Evolutionary conservation across 352 stramenopile genomes (phyloP).

Genomic region (Hyaloperonospora arabidopsidis): DNA sequence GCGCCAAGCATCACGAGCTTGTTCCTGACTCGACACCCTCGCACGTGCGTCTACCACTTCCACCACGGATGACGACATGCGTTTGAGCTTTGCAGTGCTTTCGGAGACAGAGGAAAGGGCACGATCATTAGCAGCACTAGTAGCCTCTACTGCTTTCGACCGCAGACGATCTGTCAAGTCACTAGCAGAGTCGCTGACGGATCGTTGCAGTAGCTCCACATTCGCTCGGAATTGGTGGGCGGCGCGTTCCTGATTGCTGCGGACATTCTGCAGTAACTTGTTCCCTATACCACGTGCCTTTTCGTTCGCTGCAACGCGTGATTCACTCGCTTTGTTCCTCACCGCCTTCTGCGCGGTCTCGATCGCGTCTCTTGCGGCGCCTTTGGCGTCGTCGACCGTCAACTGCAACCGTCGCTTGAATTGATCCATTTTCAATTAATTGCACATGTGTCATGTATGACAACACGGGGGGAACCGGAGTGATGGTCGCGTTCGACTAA

Average conservation of each 20-base stretch:
- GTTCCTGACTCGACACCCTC: slow-evolving; percentile 41
- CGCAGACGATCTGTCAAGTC: slow-evolving; percentile 17
- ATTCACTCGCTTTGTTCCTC: slow-evolving; percentile 20
- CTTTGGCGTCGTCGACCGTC: slow-evolving; percentile 12
- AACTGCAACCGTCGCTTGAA: slow-evolving; percentile 18
- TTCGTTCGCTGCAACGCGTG: slow-evolving; percentile 11
- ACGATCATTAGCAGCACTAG: slow-evolving; percentile 28
- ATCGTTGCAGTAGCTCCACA: slow-evolving; percentile 24
- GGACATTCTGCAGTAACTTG: slow-evolving; percentile 37
- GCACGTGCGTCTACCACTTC: slow-evolving; percentile 46
- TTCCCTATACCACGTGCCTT: slow-evolving; percentile 30
- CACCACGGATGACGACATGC: slow-evolving; percentile 42
- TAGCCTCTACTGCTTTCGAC: slow-evolving; percentile 24
- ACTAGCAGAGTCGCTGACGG: slow-evolving; percentile 34
- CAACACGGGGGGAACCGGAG: slow-evolving; percentile 1
- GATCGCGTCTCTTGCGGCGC: slow-evolving; percentile 5
- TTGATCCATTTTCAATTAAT: slow-evolving; percentile 17
- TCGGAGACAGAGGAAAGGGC: slow-evolving; percentile 31
- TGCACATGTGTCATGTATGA: slow-evolving; percentile 10
- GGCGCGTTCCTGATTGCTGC: slow-evolving; percentile 36
- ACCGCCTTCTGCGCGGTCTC: slow-evolving; percentile 13
- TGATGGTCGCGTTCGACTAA: slow-evolving; percentile 14
- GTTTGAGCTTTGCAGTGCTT: slow-evolving; percentile 40
- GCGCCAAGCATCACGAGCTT: slow-evolving; percentile 52
- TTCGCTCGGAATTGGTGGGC: slow-evolving; percentile 40